Evolutionary conservation across 1,139 yeast genomes (phyloP), one percentile per base, ranked within the genome.

Genomic region (Yamadazyma mexicana): DNA sequence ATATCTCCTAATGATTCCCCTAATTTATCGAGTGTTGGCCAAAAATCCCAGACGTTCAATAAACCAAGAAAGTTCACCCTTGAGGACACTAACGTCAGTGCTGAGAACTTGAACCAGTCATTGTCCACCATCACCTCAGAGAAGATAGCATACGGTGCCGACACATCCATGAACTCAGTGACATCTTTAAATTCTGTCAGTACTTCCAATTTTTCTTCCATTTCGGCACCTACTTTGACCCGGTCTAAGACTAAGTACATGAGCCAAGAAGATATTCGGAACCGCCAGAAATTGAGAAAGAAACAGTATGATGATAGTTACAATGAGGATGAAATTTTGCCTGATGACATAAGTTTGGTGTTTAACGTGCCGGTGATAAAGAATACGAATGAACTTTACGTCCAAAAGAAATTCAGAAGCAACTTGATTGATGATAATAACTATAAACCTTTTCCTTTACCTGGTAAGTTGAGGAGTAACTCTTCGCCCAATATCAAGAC

Each of bases 311-410:
- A 72, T 41, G 75, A 70, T 29, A 63, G 66, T 47, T 72, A 69
- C 38, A 61, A 63, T 44, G 77, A 72, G 42, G 75, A 69, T 39
- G 73, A 67, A 36, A 63, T 70, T 15, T 49, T 68, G 30, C 53
- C 63, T 12, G 63, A 64, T 46, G 75, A 69, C 44, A 52, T 67
- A 40, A 71, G 68, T 40, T 55, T 69, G 34, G 67, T 70, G 5
- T 72, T 71, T 48, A 73, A 73, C 44, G 77, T 73, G 12, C 77
- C 77, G 1, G 64, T 72, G 10, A 64, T 72, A 26, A 62, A 62
- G 43, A 66, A 61, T 47, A 65, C 64, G 40, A 61, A 62, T 36
- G 71, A 67, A 38, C 45, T 69, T 28, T 70, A 62, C 44, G 46
- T 59, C 35, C 50, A 57, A 20, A 51, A 55, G 29, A 49, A 39